Evolutionary conservation across 768 basidiomycete genomes (phyloP).

Genomic region (Tylopilus sp.): DNA sequence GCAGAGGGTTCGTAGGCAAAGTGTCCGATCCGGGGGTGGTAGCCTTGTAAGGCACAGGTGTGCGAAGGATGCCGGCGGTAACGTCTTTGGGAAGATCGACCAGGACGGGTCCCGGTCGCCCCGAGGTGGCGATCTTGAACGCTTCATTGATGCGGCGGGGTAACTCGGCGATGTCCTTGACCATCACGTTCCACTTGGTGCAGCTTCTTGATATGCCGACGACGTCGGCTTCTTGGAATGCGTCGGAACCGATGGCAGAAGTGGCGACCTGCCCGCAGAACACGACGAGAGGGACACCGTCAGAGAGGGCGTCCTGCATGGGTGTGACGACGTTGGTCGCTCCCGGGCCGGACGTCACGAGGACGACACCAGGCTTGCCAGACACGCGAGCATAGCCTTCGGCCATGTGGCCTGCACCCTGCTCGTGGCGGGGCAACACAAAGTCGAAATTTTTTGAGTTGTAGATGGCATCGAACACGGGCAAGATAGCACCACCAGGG

Average conservation of each 20-base stretch:
- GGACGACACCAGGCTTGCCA: constrained; percentile 94
- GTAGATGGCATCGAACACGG: constrained; percentile 99
- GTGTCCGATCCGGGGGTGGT: constrained; percentile 82
- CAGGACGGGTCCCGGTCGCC: constrained; percentile 95
- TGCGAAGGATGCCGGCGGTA: constrained; percentile 86
- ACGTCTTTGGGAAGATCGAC: constrained; percentile 99
- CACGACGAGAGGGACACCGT: constrained; percentile 92
- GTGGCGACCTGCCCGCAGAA: constrained; percentile 99
- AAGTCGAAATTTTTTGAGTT: constrained; percentile 94
- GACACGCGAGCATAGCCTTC: constrained; percentile 98
- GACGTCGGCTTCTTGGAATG: constrained; percentile 98
- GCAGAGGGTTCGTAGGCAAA: constrained; percentile 72
- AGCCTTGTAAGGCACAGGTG: constrained; percentile 79
- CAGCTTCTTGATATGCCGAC: constrained; percentile 95
- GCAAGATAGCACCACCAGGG: constrained; percentile 96
- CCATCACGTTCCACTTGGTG: constrained; percentile 99
- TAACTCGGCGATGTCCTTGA: constrained; percentile 93
- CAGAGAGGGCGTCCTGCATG: constrained; percentile 95
- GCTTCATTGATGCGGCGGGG: constrained; percentile 97
- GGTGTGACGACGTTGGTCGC: constrained; percentile 98
- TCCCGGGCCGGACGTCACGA: constrained; percentile 97
- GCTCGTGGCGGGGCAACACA: constrained; percentile 93
- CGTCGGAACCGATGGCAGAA: constrained; percentile 97
- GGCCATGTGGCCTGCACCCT: constrained; percentile 99
- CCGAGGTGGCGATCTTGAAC: constrained; percentile 97